Percentiles rank a stretch among this genome's conserved stretches.
Conservation (phyloP, 345 rosid species). For the Garcia nutans region DNA sequence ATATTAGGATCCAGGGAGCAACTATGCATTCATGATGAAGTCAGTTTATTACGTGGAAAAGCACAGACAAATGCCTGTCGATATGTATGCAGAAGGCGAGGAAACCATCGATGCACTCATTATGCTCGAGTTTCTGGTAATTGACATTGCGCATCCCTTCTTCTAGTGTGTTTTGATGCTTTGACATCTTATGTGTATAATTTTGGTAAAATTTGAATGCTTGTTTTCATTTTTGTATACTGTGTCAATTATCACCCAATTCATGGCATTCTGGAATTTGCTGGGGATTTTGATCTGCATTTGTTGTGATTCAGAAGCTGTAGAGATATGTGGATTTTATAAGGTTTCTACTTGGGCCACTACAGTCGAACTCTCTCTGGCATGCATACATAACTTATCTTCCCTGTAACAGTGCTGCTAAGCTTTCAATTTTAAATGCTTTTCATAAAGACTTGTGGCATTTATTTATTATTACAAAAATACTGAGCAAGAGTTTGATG, state of each 20-base stretch:
- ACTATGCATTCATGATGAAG: constrained; percentile 81
- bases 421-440: neutral
- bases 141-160: neutral
- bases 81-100: constrained; percentile 58
- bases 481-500: neutral
- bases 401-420: neutral
- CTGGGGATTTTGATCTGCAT: neutral
- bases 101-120: constrained; percentile 57
- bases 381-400: neutral
- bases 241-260: too few relatives aligned
- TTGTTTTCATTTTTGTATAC: too few relatives aligned
- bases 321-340: neutral
- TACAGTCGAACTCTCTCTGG: neutral
- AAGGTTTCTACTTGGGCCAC: neutral
- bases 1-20: constrained; percentile 93
- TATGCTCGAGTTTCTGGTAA: constrained; percentile 49
- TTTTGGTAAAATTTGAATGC: neutral
- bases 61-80: constrained; percentile 86
- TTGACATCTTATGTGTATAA: neutral
- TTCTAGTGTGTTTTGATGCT: too few relatives aligned
- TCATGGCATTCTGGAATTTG: neutral
- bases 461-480: neutral
- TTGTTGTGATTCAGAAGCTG: neutral
- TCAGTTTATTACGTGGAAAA: constrained; percentile 78
- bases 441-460: neutral